Percentiles rank a stretch among this genome's conserved stretches.
Evolutionary conservation across 495 filamentous ascomycete species (phyloP).

Genomic region (Glutinoglossum americanum): DNA sequence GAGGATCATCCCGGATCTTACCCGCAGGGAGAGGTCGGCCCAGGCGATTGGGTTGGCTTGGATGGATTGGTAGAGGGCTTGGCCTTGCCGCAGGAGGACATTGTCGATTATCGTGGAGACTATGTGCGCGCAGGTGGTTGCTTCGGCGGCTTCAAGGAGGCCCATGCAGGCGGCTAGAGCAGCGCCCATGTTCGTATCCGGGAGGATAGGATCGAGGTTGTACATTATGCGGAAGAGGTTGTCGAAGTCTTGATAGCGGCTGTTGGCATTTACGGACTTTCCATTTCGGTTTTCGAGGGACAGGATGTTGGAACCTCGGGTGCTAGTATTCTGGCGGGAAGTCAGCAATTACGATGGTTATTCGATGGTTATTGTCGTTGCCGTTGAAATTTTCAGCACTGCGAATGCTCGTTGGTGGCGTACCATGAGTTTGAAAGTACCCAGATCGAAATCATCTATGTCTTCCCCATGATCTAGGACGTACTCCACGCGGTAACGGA

Average conservation of each 20-base stretch:
- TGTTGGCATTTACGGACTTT: conserved; percentile 5
- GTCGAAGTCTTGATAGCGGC: conserved; percentile 13
- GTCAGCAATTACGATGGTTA: no score
- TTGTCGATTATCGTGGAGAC: conserved; percentile 20
- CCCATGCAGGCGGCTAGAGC: conserved; percentile 14
- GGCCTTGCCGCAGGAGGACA: conserved; percentile 20
- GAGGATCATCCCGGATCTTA: conserved; percentile 24
- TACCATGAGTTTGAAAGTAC: background rate
- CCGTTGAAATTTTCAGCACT: background rate
- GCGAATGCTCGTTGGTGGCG: no score
- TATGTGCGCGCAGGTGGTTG: conserved; percentile 18
- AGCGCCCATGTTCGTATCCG: conserved; percentile 8
- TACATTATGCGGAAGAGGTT: conserved; percentile 25
- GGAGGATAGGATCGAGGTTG: conserved; percentile 13
- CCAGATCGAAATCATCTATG: no score
- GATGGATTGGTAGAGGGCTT: conserved; percentile 21
- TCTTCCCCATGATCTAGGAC: background rate
- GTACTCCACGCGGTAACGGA: conserved; percentile 11
- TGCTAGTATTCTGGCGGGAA: no score
- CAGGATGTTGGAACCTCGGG: background rate
- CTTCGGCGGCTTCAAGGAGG: conserved; percentile 23
- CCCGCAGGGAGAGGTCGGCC: conserved; percentile 18
- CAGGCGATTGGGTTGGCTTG: conserved; percentile 18
- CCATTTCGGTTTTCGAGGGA: conserved; percentile 10
- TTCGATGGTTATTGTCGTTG: background rate